Percentiles rank a stretch among this genome's conserved stretches.
Conservation (phyloP, 2,329 filamentous ascomycete genomes). For the Camillea tinctor region DNA sequence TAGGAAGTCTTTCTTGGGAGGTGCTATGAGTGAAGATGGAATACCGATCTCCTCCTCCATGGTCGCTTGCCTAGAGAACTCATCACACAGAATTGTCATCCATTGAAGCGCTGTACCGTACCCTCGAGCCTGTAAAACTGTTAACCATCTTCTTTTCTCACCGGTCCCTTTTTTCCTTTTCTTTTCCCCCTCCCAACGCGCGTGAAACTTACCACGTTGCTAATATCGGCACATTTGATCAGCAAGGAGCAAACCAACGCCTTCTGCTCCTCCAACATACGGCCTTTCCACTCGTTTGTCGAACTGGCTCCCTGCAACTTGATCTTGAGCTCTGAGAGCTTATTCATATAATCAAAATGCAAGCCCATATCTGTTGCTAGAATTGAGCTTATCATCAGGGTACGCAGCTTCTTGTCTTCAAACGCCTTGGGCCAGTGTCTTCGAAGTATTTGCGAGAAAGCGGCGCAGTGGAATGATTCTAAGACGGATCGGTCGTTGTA, state of each 20-base stretch:
- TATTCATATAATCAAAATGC: conserved; percentile 96
- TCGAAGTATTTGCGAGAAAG: conserved; percentile 92
- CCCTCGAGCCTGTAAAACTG: conserved; percentile 66
- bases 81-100: conserved; percentile 92
- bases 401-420: conserved; percentile 74
- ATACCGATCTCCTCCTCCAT: conserved; percentile 91
- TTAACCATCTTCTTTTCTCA: conserved; percentile 19
- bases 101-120: conserved; percentile 81
- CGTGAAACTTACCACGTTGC: conserved; percentile 79
- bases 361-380: conserved; percentile 96
- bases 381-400: conserved; percentile 95
- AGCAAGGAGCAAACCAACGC: conserved; percentile 83
- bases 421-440: conserved; percentile 88
- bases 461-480: conserved; percentile 96
- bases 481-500: conserved; percentile 97
- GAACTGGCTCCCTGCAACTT: conserved; percentile 68
- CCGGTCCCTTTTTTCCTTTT: conserved; percentile 1
- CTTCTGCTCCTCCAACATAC: conserved; percentile 72
- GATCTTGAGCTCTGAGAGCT: conserved; percentile 75
- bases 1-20: conserved; percentile 77
- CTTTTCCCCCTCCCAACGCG: too few relatives aligned
- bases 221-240: conserved; percentile 98
- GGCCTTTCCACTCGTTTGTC: conserved; percentile 73
- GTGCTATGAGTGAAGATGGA: conserved; percentile 80
- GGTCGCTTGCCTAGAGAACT: conserved; percentile 87